Percentiles rank a stretch among this genome's conserved stretches.
phyloP scores from a whole-genome alignment of 805 yeast species.

The Metschnikowia hibisci region DNA sequence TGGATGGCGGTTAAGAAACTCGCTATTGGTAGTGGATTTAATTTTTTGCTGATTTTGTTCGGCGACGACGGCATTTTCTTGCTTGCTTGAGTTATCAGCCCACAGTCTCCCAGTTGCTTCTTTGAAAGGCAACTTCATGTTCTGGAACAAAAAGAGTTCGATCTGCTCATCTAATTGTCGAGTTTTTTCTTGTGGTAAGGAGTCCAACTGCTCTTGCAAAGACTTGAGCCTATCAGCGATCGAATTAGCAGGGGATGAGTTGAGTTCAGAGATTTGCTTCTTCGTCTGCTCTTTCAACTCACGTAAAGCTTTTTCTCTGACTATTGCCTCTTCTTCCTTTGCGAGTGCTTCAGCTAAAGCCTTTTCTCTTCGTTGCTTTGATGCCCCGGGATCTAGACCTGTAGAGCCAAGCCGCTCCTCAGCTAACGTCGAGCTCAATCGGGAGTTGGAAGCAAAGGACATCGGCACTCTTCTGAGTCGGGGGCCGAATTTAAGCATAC shows the following conservation, averaged over 20 bases:
- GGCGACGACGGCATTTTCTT: neutral
- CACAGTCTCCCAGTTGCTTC: slow-evolving; percentile 35
- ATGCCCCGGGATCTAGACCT: neutral
- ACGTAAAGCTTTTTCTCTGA: slow-evolving; percentile 31
- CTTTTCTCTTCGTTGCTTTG: slow-evolving; percentile 32
- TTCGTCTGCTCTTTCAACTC: slow-evolving; percentile 28
- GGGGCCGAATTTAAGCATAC: slow-evolving; percentile 2
- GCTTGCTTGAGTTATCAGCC: slow-evolving; percentile 15
- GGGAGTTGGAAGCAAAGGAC: neutral
- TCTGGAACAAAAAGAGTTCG: slow-evolving; percentile 33
- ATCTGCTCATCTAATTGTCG: slow-evolving; percentile 39
- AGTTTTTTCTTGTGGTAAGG: slow-evolving; percentile 30
- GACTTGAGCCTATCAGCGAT: slow-evolving; percentile 27
- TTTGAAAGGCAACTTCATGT: slow-evolving; percentile 30
- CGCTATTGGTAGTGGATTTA: slow-evolving; percentile 31
- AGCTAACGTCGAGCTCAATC: slow-evolving; percentile 2
- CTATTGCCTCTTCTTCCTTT: slow-evolving; percentile 38
- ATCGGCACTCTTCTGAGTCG: neutral
- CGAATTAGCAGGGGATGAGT: slow-evolving; percentile 31
- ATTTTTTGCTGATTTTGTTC: slow-evolving; percentile 18
- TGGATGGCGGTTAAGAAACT: slow-evolving; percentile 46
- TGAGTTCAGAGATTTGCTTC: slow-evolving; percentile 29
- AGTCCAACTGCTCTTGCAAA: slow-evolving; percentile 29
- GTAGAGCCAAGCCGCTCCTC: neutral
- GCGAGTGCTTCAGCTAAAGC: slow-evolving; percentile 44